phyloP scores from a whole-genome alignment of 805 yeast genomes.

The Candida endomychidarum region DNA sequence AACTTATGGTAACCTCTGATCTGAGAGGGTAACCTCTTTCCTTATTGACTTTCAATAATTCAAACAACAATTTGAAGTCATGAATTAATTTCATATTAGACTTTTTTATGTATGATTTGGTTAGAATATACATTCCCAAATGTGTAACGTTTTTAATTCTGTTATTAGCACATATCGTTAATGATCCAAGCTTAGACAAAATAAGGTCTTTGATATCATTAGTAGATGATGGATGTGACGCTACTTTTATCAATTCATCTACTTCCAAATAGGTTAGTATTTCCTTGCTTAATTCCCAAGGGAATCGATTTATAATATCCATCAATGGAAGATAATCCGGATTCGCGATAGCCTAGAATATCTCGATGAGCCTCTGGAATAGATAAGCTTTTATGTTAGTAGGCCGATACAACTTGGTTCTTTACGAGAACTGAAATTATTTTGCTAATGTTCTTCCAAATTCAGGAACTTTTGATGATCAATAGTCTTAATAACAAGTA shows the following conservation, averaged over 20 bases:
- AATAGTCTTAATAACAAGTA: no score
- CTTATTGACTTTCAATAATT: slow-evolving; percentile 8
- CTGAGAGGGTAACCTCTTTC: slow-evolving; percentile 3
- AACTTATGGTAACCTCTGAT: slow-evolving; percentile 17
- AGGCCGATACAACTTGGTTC: no score
- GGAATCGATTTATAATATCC: slow-evolving; percentile 9
- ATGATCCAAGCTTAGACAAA: not conserved
- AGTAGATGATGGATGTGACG: not conserved
- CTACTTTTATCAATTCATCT: slow-evolving; percentile 7
- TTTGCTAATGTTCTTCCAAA: no score
- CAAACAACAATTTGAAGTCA: slow-evolving; percentile 5
- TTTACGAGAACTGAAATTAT: no score
- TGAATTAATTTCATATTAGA: slow-evolving; percentile 9
- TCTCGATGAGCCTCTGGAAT: no score
- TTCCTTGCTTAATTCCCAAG: slow-evolving; percentile 11
- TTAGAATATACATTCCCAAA: slow-evolving; percentile 19
- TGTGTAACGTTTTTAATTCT: slow-evolving; percentile 16
- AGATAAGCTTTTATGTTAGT: no score
- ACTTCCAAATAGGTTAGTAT: slow-evolving; percentile 9
- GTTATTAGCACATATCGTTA: slow-evolving; percentile 13
- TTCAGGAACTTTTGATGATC: no score
- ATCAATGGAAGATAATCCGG: slow-evolving; percentile 2
- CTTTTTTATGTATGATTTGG: slow-evolving; percentile 17
- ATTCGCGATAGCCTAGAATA: slow-evolving; percentile 2
- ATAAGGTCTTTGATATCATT: not conserved